These are phyloP conservation scores for Verticillium albo-atrum DNA, from an alignment of 2,329 filamentous ascomycete species.

Conservation along the genomic window DNA sequence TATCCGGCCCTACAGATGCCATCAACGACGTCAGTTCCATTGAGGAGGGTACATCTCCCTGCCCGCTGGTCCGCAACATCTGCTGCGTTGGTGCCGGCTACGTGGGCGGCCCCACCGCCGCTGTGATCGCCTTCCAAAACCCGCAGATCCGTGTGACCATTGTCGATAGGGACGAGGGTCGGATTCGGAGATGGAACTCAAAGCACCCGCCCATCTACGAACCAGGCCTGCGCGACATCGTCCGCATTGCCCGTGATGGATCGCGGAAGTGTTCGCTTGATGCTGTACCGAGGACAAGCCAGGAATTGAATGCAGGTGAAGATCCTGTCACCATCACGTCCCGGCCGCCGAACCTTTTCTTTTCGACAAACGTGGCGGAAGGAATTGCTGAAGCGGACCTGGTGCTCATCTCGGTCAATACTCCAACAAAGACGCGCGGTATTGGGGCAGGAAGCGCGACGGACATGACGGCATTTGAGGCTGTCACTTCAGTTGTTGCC, in stretches of 20 bases:
- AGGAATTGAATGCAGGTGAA: constrained; percentile 18
- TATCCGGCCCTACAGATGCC: too few relatives aligned
- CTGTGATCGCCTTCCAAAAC: constrained; percentile 70
- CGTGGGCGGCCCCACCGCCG: constrained; percentile 70
- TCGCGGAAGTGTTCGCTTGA: constrained; percentile 35
- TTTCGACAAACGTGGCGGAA: constrained; percentile 62
- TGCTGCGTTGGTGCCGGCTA: constrained; percentile 75
- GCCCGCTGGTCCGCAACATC: constrained; percentile 46
- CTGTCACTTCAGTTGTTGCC: constrained; percentile 63
- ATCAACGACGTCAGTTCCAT: too few relatives aligned
- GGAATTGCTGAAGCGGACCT: constrained; percentile 65
- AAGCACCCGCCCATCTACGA: constrained; percentile 71
- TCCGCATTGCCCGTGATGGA: constrained; percentile 59
- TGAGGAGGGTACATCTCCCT: too few relatives aligned
- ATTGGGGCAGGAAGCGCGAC: constrained; percentile 66
- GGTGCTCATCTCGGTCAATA: constrained; percentile 73
- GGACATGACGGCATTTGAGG: constrained; percentile 68
- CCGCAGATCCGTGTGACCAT: constrained; percentile 69
- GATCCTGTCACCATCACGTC: constrained; percentile 28
- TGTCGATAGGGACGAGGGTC: constrained; percentile 60
- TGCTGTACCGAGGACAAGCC: constrained; percentile 27
- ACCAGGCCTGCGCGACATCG: constrained; percentile 63
- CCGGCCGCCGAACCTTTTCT: constrained; percentile 65
- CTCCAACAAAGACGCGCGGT: constrained; percentile 69
- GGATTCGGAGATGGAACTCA: constrained; percentile 71